Conservation (phyloP, 2,329 filamentous ascomycete genomes). For the Diaporthe ilicicola region DNA sequence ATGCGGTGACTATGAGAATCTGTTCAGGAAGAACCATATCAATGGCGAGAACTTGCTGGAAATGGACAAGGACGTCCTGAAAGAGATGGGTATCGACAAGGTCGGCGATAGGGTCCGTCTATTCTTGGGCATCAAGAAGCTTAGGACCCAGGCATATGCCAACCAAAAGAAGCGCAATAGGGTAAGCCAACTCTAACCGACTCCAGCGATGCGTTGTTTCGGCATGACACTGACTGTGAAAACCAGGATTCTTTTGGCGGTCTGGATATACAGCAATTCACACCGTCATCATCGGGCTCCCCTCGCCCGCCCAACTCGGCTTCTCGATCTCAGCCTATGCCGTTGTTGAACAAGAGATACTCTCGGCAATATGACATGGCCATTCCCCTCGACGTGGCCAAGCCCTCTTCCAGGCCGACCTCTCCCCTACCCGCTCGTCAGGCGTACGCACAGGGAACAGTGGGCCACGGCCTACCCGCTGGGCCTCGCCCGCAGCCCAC, state of each 20-base stretch:
- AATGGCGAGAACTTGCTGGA: conserved; percentile 97
- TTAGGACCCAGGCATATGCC: conserved; percentile 78
- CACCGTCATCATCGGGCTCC: conserved; percentile 68
- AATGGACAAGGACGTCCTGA: conserved; percentile 94
- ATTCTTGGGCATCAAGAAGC: conserved; percentile 84
- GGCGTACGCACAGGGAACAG: conserved; percentile 60
- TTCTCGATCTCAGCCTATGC: conserved; percentile 54
- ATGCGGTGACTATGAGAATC: conserved; percentile 90
- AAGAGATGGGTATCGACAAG: conserved; percentile 98
- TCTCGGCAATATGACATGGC: conserved; percentile 67
- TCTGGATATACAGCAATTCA: conserved; percentile 69
- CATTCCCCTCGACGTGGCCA: conserved; percentile 54
- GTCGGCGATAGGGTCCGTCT: conserved; percentile 95
- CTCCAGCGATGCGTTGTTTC: too few relatives aligned
- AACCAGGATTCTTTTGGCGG: conserved; percentile 82
- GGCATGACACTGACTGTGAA: conserved; percentile 28
- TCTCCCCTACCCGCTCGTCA: conserved; percentile 69
- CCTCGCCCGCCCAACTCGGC: conserved; percentile 67
- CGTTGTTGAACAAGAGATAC: conserved; percentile 68
- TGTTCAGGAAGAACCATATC: conserved; percentile 93
- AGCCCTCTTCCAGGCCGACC: conserved; percentile 71
- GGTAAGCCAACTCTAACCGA: conserved; percentile 58
- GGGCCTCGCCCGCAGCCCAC: conserved; percentile 60
- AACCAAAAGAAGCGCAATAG: conserved; percentile 86
- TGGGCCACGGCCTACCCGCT: conserved; percentile 53